Evolutionary conservation across 2,329 filamentous ascomycete genomes (phyloP), one percentile per base, ranked within the genome.

Genomic region (Ophiocordyceps camponoti-floridani): DNA sequence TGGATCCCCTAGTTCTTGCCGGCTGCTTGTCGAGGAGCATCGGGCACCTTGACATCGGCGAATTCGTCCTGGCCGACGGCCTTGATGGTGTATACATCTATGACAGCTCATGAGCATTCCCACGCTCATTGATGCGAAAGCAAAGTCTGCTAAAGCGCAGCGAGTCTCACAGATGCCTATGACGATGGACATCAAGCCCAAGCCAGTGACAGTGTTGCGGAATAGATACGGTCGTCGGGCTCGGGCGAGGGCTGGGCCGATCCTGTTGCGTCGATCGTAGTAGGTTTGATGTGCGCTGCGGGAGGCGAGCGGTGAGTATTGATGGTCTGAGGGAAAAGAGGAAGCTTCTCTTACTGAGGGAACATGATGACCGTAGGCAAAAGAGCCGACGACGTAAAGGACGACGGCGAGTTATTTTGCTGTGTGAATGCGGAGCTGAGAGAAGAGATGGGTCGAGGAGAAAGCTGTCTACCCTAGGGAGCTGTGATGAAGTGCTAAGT

Each of bases 31-130:
- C 64, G 61, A 42, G 84, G 81, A 44, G 73, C 69, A 59, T 85
- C 83, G 27, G 91, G 91, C 35, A 96, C 81, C 59, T 86, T 80
- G 54, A 96, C 88, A 59, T 98, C 91, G 47, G 88, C 84, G 66
- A 98, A 98, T 52, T 95, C 85, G 62, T 96, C 91, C 64, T 96
- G 91, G 40, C 89, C 86, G 57, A 98, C 84, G 45, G 85, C 86
- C 52, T 71, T 75, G 58, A 98, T 82, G 4, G 74, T 77, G 57
- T 77, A 77, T 52, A 64, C 65, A 54, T 77, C 74, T 77, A n/a
- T 5, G n/a, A 8, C 23, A n/a, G 19, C 12, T 26, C 10, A 19
- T 30, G 46, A 41, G 5, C 8, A 43, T 23, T 23, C 23, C 14
- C 14, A 41, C 16, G 26, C 46, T 56, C 46, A 55, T 53, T 42